A percentile compares a stretch with the other conserved stretches of the same genome.
phyloP scores from a whole-genome alignment of 495 filamentous ascomycete species.

The Daldinia bambusicola region DNA sequence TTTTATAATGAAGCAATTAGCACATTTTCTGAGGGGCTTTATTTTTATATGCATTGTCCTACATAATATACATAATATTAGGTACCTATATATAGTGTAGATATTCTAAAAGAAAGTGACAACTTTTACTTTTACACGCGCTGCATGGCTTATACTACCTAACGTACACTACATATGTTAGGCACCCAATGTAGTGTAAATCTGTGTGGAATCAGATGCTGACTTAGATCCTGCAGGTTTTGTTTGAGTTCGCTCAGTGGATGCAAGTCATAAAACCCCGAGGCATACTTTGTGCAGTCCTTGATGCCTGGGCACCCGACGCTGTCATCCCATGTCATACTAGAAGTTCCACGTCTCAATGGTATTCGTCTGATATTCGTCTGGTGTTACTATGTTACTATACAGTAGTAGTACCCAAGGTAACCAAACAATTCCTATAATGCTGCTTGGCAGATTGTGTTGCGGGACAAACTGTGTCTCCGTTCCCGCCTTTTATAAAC shows the following conservation, averaged over 20 bases:
- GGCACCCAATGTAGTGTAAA: background rate
- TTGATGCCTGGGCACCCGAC: slow-evolving; percentile 2
- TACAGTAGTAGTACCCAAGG: background rate
- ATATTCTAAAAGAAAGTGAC: too few species aligned
- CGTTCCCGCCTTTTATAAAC: background rate
- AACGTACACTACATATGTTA: background rate
- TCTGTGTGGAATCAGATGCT: background rate
- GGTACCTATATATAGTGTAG: too few species aligned
- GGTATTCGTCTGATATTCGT: too few species aligned
- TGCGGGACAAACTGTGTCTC: background rate
- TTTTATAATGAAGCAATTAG: too few species aligned
- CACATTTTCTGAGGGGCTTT: too few species aligned
- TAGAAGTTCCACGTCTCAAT: background rate
- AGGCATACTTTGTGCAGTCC: slow-evolving; percentile 11
- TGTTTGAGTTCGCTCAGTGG: slow-evolving; percentile 13
- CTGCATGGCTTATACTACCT: background rate
- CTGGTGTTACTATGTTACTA: slow-evolving; percentile 9
- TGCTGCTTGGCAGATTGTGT: background rate
- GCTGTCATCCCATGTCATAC: slow-evolving; percentile 36
- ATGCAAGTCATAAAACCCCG: slow-evolving; percentile 19
- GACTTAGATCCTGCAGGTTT: slow-evolving; percentile 7
- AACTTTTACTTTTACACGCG: too few species aligned
- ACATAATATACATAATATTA: too few species aligned
- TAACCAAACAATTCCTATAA: background rate
- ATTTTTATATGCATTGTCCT: too few species aligned